Evolutionary conservation across 306 rosid species (phyloP).

Genomic region (Quillaja saponaria): DNA sequence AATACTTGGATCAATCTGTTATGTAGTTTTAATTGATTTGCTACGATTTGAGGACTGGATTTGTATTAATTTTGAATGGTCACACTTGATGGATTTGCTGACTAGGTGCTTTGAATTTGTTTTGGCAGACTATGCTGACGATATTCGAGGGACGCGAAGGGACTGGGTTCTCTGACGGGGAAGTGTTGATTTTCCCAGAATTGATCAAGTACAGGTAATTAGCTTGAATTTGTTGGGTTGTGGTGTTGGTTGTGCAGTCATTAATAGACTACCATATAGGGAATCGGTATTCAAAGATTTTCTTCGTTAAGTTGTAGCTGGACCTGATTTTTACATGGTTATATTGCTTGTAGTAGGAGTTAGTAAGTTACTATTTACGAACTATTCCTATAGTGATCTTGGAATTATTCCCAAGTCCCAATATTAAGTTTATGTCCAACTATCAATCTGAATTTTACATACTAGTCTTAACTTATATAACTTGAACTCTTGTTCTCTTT

Average conservation of each 20-base stretch:
- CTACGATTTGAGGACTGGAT: not conserved
- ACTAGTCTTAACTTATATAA: too few relatives aligned
- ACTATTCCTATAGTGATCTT: too few relatives aligned
- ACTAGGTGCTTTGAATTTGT: conserved; percentile 12
- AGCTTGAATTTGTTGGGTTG: not conserved
- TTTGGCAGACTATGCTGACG: conserved; percentile 69
- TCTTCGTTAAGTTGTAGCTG: conserved; percentile 1
- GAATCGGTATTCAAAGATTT: too few relatives aligned
- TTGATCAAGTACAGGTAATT: conserved; percentile 76
- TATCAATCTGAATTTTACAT: too few relatives aligned
- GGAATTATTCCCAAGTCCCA: too few relatives aligned
- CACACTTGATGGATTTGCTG: conserved; percentile 6
- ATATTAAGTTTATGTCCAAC: too few relatives aligned
- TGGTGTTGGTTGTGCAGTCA: not conserved
- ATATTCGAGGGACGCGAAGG: conserved; percentile 70
- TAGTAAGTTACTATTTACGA: too few relatives aligned
- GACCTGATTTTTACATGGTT: not conserved
- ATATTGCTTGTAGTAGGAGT: not conserved
- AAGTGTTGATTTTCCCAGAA: conserved; percentile 78
- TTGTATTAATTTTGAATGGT: not conserved
- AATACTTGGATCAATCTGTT: not conserved
- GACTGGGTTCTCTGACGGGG: conserved; percentile 62
- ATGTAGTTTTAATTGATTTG: not conserved
- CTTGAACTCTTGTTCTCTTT: too few relatives aligned
- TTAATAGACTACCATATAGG: too few relatives aligned